Evolutionary conservation across 371 early-diverging fungal species (phyloP).

Genomic region (Mortierella sp.): DNA sequence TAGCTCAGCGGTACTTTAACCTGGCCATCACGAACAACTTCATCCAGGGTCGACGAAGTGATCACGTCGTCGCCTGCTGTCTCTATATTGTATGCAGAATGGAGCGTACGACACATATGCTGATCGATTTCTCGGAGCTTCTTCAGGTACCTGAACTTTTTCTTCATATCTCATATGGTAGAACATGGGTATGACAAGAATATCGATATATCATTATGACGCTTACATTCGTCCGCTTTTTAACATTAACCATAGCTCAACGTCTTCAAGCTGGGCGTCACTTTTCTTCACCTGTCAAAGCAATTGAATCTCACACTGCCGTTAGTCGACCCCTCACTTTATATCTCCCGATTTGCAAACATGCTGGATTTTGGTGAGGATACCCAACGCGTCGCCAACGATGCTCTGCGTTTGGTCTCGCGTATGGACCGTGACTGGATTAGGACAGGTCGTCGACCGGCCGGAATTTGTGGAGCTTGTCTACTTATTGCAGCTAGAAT

Average conservation of each 20-base stretch:
- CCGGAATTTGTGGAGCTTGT: constrained; percentile 99
- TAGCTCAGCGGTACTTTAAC: constrained; percentile 94
- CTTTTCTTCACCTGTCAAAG: constrained; percentile 89
- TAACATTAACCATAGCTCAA: constrained; percentile 75
- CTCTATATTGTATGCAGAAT: constrained; percentile 96
- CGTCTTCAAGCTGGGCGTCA: constrained; percentile 95
- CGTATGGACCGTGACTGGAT: constrained; percentile 99
- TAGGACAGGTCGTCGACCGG: constrained; percentile 94
- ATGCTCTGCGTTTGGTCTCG: constrained; percentile 89
- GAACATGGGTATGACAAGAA: too few species aligned
- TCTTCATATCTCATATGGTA: too few species aligned
- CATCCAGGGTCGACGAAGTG: constrained; percentile 91
- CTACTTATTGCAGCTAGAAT: constrained; percentile 96
- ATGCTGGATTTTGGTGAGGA: constrained; percentile 95
- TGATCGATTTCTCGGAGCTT: constrained; percentile 98
- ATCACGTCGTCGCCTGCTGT: constrained; percentile 94
- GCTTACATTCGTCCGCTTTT: too few species aligned
- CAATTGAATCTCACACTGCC: constrained; percentile 84
- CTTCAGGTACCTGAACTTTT: too few species aligned
- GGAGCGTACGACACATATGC: constrained; percentile 93
- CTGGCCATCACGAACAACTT: constrained; percentile 93
- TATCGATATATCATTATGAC: too few species aligned
- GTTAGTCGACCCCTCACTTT: constrained; percentile 96
- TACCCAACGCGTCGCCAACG: constrained; percentile 81
- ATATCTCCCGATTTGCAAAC: constrained; percentile 94